Evolutionary conservation across 441 rosid species (phyloP), one percentile per base, ranked within the genome.

Genomic region (Gossypium schwendimanii): DNA sequence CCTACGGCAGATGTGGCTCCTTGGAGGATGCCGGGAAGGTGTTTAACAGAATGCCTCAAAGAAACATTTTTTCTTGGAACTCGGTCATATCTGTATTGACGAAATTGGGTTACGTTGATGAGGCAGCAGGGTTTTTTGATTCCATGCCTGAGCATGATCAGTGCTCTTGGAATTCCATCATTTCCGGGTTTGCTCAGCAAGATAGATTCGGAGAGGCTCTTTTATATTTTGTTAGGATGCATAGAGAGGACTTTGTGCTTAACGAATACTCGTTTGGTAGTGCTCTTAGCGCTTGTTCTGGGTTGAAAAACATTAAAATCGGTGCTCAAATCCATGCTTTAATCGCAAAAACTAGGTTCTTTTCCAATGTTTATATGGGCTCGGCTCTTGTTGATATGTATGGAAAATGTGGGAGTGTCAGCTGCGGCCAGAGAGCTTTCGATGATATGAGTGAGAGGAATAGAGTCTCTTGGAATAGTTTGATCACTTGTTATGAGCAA

Each of bases 311-410:
- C 77, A 14, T 85, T 41, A 68, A 76, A 62, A 73, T 71, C 69
- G 97, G 92, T 71, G 62, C 76, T 31, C 96, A 88, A 79, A 75
- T 92, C 63, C 96, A 92, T 78, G 87, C 83, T 78, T 77, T 92
- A 82, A 75, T 92, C 54, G 74, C 60, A 0, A 92, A 90, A 58
- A 84, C 86, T 0, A 73, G 71, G 70, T 66, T 66, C 65, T 80
- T 70, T 6, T 79, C 73, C 1, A 82, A 87, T 80, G 89, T 92
- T 72, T 83, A 81, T 76, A 88, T 84, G 80, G 92, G 90, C 4
- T 88, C 94, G 39, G 97, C 93, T 58, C 96, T 90, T 62, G 72
- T 92, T 76, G 92, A 90, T 21, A 84, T 88, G 91, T 88, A 90
- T 78, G 85, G 92, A 28, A 91, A 91, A 84, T 87, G 97, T 21